phyloP scores from a whole-genome alignment of 192 early-diverging fungal species.

The Backusella circina region DNA sequence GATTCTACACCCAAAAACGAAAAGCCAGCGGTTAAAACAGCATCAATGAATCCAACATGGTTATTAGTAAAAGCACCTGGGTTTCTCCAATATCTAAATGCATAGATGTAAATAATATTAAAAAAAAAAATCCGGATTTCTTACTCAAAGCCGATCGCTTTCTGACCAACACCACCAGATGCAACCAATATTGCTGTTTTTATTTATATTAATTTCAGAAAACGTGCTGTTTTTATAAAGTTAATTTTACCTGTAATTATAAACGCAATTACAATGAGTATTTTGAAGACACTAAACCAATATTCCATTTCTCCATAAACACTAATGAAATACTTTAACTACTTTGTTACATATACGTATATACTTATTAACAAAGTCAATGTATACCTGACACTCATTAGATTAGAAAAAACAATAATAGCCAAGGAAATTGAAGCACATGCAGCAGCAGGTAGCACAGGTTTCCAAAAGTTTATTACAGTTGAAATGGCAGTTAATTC shows the following conservation, averaged over 20 bases:
- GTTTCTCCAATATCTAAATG: constrained; percentile 57
- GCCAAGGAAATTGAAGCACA: constrained; percentile 52
- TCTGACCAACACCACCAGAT: constrained; percentile 52
- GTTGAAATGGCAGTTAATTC: constrained; percentile 78
- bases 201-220: neutral
- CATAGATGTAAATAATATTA: neutral
- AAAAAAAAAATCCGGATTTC: neutral
- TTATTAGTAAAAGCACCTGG: constrained; percentile 59
- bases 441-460: constrained; percentile 31
- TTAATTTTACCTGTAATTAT: constrained; percentile 53
- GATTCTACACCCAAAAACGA: constrained; percentile 86
- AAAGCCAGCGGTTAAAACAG: constrained; percentile 76
- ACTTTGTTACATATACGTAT: neutral
- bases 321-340: constrained; percentile 15
- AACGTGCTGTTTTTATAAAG: neutral
- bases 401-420: constrained; percentile 58
- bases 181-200: constrained; percentile 50
- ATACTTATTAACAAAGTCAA: neutral
- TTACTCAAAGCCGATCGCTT: constrained; percentile 42
- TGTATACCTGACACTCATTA: constrained; percentile 44
- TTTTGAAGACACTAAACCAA: constrained; percentile 73
- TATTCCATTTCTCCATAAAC: constrained; percentile 91
- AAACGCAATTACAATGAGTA: constrained; percentile 75
- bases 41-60: constrained; percentile 55
- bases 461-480: constrained; percentile 70